Conservation (phyloP, 192 early-diverging fungal species). For the Dimargaris cristalligena region DNA sequence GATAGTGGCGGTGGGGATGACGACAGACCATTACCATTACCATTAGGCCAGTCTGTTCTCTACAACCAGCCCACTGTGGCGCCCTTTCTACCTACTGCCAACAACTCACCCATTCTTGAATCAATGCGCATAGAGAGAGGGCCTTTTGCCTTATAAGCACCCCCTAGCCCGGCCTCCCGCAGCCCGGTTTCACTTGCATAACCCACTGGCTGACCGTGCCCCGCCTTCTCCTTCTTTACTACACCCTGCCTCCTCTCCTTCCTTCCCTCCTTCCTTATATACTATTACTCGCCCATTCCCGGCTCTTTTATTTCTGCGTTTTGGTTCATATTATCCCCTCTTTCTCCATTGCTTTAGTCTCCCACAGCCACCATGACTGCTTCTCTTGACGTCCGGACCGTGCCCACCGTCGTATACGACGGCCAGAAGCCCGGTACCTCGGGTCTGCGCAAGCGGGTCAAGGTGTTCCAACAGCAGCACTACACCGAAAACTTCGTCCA, state of each 20-base stretch:
- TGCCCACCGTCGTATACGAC: conserved; percentile 59
- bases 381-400: conserved; percentile 20
- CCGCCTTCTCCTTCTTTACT: too few species aligned
- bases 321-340: not conserved
- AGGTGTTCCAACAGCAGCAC: conserved; percentile 82
- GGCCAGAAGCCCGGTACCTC: conserved; percentile 96
- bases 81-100: too few species aligned
- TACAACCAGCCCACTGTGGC: too few species aligned
- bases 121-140: too few species aligned
- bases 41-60: too few species aligned
- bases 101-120: too few species aligned
- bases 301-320: not conserved
- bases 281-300: not conserved
- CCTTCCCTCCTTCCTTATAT: not conserved
- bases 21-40: too few species aligned
- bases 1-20: too few species aligned
- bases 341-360: conserved; percentile 13
- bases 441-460: conserved; percentile 89
- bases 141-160: too few species aligned
- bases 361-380: conserved; percentile 10
- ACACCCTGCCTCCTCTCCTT: not conserved
- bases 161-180: too few species aligned
- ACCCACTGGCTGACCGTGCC: too few species aligned
- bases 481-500: conserved; percentile 98
- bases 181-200: too few species aligned